phyloP scores from a whole-genome alignment of 495 filamentous ascomycete genomes.

The Aspergillus funiculosus region DNA sequence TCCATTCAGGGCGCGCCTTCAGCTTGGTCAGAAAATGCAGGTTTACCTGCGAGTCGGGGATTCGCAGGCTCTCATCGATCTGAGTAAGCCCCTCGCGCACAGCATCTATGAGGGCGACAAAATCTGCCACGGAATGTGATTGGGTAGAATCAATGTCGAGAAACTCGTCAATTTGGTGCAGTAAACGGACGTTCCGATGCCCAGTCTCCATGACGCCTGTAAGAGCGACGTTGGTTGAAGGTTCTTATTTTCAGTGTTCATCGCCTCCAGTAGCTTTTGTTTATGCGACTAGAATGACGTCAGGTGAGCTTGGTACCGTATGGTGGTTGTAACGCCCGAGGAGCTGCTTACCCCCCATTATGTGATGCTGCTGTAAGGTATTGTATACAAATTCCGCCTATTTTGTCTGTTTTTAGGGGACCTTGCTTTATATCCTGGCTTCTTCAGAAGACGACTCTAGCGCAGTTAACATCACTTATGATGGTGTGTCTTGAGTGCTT shows the following conservation, averaged over 20 bases:
- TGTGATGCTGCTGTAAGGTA: not conserved
- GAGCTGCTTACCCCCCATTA: not conserved
- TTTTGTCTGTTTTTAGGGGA: not conserved
- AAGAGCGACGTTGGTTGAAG: not conserved
- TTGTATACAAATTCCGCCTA: not conserved
- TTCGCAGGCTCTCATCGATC: conserved; percentile 23
- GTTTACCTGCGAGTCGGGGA: conserved; percentile 30
- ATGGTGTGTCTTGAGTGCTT: too few species aligned
- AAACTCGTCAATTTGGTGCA: conserved; percentile 30
- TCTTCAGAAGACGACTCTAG: conserved; percentile 1
- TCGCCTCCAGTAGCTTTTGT: not conserved
- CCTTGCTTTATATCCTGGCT: not conserved
- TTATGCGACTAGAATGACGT: conserved; percentile 13
- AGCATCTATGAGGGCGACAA: conserved; percentile 27
- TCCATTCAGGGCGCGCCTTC: conserved; percentile 26
- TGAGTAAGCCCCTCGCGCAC: conserved; percentile 27
- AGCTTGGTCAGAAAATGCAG: conserved; percentile 27
- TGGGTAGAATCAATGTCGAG: conserved; percentile 26
- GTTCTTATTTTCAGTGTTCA: conserved; percentile 8
- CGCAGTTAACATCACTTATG: too few species aligned
- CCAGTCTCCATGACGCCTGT: conserved; percentile 21
- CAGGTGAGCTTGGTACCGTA: conserved; percentile 6
- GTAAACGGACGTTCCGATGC: conserved; percentile 27
- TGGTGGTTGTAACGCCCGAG: not conserved
- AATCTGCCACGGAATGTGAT: conserved; percentile 24